phyloP scores from a whole-genome alignment of 805 yeast genomes.

The Candida nemodendra region DNA sequence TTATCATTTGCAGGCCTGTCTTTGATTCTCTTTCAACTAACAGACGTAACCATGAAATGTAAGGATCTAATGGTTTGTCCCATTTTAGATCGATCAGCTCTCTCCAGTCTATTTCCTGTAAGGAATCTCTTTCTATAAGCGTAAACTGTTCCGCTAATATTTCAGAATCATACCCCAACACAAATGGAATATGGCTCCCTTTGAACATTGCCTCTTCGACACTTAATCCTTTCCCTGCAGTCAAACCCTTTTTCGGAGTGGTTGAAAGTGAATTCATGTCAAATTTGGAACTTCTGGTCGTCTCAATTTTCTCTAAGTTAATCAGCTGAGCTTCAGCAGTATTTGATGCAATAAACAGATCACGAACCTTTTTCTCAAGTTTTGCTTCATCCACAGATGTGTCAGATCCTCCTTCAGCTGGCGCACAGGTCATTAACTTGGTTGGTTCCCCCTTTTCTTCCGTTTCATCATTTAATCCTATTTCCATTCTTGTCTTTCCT shows the following conservation, averaged over 20 bases:
- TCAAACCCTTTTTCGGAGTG: slow-evolving; percentile 27
- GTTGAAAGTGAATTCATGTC: slow-evolving; percentile 28
- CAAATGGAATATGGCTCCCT: slow-evolving; percentile 74
- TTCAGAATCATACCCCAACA: slow-evolving; percentile 67
- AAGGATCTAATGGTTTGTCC: slow-evolving; percentile 64
- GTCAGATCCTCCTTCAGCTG: slow-evolving; percentile 3
- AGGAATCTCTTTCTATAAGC: slow-evolving; percentile 77
- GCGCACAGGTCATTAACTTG: neutral
- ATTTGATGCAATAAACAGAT: slow-evolving; percentile 29
- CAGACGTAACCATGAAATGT: slow-evolving; percentile 80
- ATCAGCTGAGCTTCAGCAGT: slow-evolving; percentile 8
- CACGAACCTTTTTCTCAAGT: slow-evolving; percentile 34
- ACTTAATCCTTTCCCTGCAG: slow-evolving; percentile 14
- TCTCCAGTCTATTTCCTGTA: slow-evolving; percentile 88
- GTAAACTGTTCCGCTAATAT: slow-evolving; percentile 81
- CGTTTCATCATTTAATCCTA: slow-evolving; percentile 31
- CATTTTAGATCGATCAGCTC: slow-evolving; percentile 77
- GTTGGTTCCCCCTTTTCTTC: neutral
- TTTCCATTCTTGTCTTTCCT: slow-evolving; percentile 44
- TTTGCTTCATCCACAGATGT: slow-evolving; percentile 29
- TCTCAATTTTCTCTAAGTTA: slow-evolving; percentile 2
- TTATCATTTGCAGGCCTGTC: slow-evolving; percentile 78
- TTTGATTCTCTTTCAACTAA: slow-evolving; percentile 47
- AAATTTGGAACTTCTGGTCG: slow-evolving; percentile 22
- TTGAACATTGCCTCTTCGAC: slow-evolving; percentile 42